Evolutionary conservation across 2,329 filamentous ascomycete genomes (phyloP), one percentile per base, ranked within the genome.

Genomic region (Tolypocladium tropicale): DNA sequence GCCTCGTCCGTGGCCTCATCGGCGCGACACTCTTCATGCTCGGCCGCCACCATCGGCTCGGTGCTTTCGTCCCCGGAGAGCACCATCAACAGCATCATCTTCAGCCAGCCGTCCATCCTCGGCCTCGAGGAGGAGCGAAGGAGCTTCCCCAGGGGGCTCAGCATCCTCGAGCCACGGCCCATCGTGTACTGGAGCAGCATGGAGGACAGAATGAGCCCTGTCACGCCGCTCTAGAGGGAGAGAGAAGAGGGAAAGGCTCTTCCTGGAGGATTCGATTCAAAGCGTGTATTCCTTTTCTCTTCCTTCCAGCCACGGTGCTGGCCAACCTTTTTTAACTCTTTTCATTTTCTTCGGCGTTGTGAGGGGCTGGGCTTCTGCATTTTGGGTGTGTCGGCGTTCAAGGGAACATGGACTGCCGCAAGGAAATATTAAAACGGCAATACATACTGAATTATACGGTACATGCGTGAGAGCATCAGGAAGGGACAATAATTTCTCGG

Each of bases 101-200:
- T 78, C 62, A 74, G 77, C n/a, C 80, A 81, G 61, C 78, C 80
- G 14, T 82, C 78, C 21, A 76, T 83, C 59, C 65, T 79, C n/a
- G 74, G 78, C 63, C 70, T 83, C 58, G 79, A 84, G 63, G 80
- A 81, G 63, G 82, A 85, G 69, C 77, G 76, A 60, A 72, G 70
- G 63, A 75, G 69, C 61, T 83, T 81, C 55, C 74, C 75, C 11
- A 72, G 72, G 53, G 80, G 81, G 62, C 72, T 85, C 10, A 74
- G 73, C 61, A 72, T 86, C 21, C 75, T 86, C 30, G 83, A 86
- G 69, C 83, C 83, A 2, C 72, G 83, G 48, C 83, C 83, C 12
- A 75, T 84, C 37, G 80, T 84, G 54, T 84, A 83, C 70, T 85
- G 82, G 78, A 80, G 79, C 60, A 80, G 83, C 41, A 68, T 85